Evolutionary conservation across 768 basidiomycete species (phyloP).

Genomic region (Suillus brevipes): DNA sequence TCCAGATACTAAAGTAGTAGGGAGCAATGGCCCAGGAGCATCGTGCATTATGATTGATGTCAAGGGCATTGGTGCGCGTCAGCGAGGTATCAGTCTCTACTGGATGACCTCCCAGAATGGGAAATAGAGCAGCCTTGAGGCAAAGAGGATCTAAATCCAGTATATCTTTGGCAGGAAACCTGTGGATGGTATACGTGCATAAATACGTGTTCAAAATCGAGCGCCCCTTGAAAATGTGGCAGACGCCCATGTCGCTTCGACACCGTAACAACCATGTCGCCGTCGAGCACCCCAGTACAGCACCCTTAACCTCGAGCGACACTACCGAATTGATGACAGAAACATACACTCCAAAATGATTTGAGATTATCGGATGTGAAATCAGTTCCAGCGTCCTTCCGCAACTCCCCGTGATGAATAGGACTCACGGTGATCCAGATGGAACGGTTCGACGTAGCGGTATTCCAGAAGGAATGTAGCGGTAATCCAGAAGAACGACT

Average conservation of each 20-base stretch:
- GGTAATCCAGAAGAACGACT: not conserved
- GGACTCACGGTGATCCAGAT: not conserved
- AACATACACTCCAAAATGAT: not conserved
- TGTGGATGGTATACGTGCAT: not conserved
- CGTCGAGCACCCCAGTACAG: not conserved
- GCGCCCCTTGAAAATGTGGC: not conserved
- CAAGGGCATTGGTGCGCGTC: not conserved
- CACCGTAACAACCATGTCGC: not conserved
- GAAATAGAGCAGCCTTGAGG: conserved; percentile 1
- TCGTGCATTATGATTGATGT: not conserved
- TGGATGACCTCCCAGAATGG: not conserved
- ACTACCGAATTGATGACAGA: not conserved
- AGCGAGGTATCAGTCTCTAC: not conserved
- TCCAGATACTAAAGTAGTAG: not conserved
- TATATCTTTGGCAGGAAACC: not conserved
- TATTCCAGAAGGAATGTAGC: not conserved
- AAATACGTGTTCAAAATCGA: not conserved
- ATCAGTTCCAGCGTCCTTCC: conserved; percentile 1
- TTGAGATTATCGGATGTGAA: conserved; percentile 5
- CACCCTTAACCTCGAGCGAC: not conserved
- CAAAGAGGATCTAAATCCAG: not conserved
- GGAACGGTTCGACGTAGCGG: not conserved
- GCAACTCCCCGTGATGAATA: not conserved
- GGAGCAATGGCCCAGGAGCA: not conserved
- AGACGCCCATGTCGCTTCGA: conserved; percentile 1